These are phyloP conservation scores for Theobroma grandiflorum DNA, from an alignment of 441 rosid genomes.

Conservation along the genomic window DNA sequence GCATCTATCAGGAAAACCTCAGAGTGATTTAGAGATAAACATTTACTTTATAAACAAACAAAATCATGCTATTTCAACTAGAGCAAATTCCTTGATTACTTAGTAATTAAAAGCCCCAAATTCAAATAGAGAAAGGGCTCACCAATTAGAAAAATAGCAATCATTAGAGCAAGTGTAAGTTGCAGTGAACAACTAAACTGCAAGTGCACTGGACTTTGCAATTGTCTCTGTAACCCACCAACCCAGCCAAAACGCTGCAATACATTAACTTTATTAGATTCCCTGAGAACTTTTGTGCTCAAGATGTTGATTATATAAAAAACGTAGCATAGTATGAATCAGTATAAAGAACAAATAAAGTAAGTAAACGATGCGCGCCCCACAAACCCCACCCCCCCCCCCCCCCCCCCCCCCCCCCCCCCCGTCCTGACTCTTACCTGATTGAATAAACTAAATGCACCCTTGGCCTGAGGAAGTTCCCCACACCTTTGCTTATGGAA, in stretches of 20 bases:
- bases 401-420: no score
- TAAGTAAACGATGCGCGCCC: no score
- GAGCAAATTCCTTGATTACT: background rate
- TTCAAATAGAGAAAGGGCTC: slow-evolving; percentile 16
- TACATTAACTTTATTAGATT: slow-evolving; percentile 26
- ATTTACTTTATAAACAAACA: background rate
- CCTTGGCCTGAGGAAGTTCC: slow-evolving; percentile 48
- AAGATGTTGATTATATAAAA: background rate
- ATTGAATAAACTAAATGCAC: slow-evolving; percentile 39
- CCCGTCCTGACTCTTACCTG: slow-evolving; percentile 43
- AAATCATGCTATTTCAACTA: background rate
- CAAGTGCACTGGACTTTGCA: slow-evolving; percentile 49
- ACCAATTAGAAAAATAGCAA: slow-evolving; percentile 77
- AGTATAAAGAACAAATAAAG: background rate
- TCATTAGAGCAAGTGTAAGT: slow-evolving; percentile 65
- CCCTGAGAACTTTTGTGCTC: background rate
- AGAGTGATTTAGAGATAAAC: background rate
- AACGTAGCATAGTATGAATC: background rate
- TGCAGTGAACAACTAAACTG: slow-evolving; percentile 66
- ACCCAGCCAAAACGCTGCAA: slow-evolving; percentile 55
- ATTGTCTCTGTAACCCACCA: slow-evolving; percentile 55
- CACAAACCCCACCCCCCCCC: no score
- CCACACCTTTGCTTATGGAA: slow-evolving; percentile 63
- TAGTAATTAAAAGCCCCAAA: slow-evolving; percentile 10
- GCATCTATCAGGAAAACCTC: background rate